Percentiles rank a stretch among this genome's conserved stretches.
phyloP scores from a whole-genome alignment of 2,329 filamentous ascomycete species.

The Cryphonectria radicalis region DNA sequence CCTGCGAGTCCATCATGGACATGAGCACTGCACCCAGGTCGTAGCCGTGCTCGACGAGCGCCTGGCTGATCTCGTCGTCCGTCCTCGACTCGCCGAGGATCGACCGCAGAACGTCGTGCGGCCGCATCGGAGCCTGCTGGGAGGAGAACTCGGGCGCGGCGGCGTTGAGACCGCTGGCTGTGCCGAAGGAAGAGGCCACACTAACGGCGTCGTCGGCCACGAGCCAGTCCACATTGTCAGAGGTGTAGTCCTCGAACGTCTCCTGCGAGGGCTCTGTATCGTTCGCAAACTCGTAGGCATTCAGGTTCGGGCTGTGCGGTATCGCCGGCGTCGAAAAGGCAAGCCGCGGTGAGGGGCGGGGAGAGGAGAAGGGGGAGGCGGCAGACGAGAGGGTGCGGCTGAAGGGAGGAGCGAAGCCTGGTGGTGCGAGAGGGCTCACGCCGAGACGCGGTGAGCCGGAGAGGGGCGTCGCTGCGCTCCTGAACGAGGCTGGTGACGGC shows the following conservation, averaged over 20 bases:
- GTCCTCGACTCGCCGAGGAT: slow-evolving; percentile 87
- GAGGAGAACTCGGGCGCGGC: slow-evolving; percentile 78
- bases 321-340: slow-evolving; percentile 88
- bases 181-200: slow-evolving; percentile 73
- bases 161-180: slow-evolving; percentile 73
- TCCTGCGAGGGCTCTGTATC: slow-evolving; percentile 81
- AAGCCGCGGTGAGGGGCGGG: slow-evolving; percentile 87
- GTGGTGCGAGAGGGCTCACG: slow-evolving; percentile 81
- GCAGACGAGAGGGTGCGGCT: slow-evolving; percentile 76
- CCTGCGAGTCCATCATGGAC: slow-evolving; percentile 79
- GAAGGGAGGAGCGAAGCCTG: slow-evolving; percentile 78
- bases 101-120: slow-evolving; percentile 95
- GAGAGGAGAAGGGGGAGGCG: slow-evolving; percentile 90
- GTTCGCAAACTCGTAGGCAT: slow-evolving; percentile 91
- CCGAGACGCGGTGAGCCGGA: slow-evolving; percentile 81
- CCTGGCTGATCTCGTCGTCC: slow-evolving; percentile 93
- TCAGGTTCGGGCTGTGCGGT: slow-evolving; percentile 90
- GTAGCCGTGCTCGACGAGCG: slow-evolving; percentile 86
- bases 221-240: slow-evolving; percentile 96
- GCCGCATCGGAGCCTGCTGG: slow-evolving; percentile 88
- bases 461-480: slow-evolving; percentile 77
- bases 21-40: slow-evolving; percentile 92
- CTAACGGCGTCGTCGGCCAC: slow-evolving; percentile 86
- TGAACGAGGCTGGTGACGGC: slow-evolving; percentile 92
- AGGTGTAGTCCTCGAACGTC: slow-evolving; percentile 87